Evolutionary conservation across 2,329 filamentous ascomycete genomes (phyloP).

Genomic region (Colletotrichum musae): DNA sequence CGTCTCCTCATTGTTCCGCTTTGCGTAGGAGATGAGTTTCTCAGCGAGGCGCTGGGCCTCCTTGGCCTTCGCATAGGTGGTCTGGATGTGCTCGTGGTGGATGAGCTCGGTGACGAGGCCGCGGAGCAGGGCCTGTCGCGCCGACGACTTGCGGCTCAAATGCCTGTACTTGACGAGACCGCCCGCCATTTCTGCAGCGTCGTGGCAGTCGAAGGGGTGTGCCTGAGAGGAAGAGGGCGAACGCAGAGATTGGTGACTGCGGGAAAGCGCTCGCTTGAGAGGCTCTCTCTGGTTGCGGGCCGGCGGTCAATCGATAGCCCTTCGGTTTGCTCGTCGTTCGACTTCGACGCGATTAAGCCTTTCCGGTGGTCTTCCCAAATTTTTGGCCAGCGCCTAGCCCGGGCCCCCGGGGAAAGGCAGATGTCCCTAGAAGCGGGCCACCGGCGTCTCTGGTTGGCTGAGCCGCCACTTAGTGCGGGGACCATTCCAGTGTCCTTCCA

Average conservation of each 20-base stretch:
- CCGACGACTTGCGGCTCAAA: slow-evolving; percentile 86
- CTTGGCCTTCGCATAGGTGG: slow-evolving; percentile 97
- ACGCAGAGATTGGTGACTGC: no score
- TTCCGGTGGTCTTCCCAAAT: slow-evolving; percentile 19
- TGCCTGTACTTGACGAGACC: slow-evolving; percentile 90
- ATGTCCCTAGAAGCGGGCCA: slow-evolving; percentile 19
- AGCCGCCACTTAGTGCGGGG: slow-evolving; percentile 8
- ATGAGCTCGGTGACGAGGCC: slow-evolving; percentile 97
- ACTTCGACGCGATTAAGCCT: slow-evolving; percentile 6
- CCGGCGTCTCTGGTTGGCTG: slow-evolving; percentile 30
- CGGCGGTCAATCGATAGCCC: slow-evolving; percentile 41
- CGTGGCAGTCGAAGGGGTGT: slow-evolving; percentile 23
- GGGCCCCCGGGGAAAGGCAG: slow-evolving; percentile 5
- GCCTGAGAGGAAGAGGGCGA: background rate
- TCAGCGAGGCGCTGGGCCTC: slow-evolving; percentile 95
- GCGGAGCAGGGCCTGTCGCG: slow-evolving; percentile 91
- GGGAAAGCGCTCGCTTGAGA: slow-evolving; percentile 1
- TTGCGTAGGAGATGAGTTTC: slow-evolving; percentile 93
- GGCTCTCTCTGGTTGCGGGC: background rate
- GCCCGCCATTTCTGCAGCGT: slow-evolving; percentile 78
- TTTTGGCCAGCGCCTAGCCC: slow-evolving; percentile 26
- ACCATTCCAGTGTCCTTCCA: background rate
- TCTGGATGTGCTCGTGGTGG: slow-evolving; percentile 92
- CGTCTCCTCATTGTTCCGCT: slow-evolving; percentile 90
- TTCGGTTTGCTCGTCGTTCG: slow-evolving; percentile 5